These are phyloP conservation scores for Sarocladium brachiariae DNA, from an alignment of 2,329 filamentous ascomycete genomes.

Conservation along the genomic window DNA sequence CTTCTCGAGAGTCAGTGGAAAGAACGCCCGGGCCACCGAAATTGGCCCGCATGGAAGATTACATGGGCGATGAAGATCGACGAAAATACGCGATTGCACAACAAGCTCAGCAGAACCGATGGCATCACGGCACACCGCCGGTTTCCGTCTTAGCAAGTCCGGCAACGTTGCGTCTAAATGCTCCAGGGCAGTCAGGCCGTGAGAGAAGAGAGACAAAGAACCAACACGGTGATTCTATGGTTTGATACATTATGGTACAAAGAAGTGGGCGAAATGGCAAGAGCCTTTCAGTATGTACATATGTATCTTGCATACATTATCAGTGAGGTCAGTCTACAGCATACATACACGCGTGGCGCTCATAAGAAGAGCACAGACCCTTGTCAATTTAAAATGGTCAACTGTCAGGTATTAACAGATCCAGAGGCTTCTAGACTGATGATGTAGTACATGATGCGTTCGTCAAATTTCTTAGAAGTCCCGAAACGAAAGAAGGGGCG, in stretches of 20 bases:
- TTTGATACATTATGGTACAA: not conserved
- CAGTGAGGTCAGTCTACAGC: no score
- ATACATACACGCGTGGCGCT: no score
- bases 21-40: slow-evolving; percentile 60
- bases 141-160: not conserved
- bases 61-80: slow-evolving; percentile 73
- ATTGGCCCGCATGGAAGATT: slow-evolving; percentile 50
- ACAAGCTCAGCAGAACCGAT: slow-evolving; percentile 33
- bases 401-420: no score
- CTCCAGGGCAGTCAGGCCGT: not conserved
- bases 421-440: not conserved
- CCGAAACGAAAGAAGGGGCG: no score
- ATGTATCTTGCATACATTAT: no score
- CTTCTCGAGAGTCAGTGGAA: slow-evolving; percentile 54
- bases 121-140: slow-evolving; percentile 7
- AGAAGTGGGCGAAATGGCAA: not conserved
- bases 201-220: not conserved
- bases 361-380: no score
- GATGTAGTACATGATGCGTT: no score
- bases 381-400: no score
- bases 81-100: slow-evolving; percentile 67
- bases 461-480: no score
- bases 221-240: not conserved
- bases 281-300: not conserved
- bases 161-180: not conserved